These are phyloP conservation scores for Leonotis leonurus DNA, from an alignment of 257 asterid species.

Conservation along the genomic window DNA sequence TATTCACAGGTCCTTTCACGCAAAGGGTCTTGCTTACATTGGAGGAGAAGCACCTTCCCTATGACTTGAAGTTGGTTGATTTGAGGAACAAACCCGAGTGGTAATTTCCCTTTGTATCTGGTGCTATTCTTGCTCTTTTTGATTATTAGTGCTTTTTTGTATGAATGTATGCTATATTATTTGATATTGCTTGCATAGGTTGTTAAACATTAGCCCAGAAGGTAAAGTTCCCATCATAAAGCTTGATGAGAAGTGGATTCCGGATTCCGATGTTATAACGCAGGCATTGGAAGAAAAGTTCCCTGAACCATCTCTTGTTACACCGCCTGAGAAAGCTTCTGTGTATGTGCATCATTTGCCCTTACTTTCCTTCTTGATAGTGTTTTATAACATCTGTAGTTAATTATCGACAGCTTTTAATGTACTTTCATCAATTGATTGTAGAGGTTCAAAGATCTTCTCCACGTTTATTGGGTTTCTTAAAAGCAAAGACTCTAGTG, in stretches of 20 bases:
- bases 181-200: constrained; percentile 32
- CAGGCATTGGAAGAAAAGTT: constrained; percentile 80
- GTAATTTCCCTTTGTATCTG: constrained; percentile 24
- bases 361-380: not conserved
- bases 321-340: constrained; percentile 81
- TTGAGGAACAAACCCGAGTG: constrained; percentile 83
- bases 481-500: constrained; percentile 82
- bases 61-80: constrained; percentile 74
- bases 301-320: constrained; percentile 72
- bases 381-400: not conserved
- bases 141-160: not conserved
- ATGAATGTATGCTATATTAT: not conserved
- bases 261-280: constrained; percentile 91
- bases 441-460: constrained; percentile 89
- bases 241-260: constrained; percentile 87
- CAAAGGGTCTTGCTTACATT: constrained; percentile 84
- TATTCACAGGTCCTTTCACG: constrained; percentile 71
- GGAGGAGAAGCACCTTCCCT: constrained; percentile 84
- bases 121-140: not conserved
- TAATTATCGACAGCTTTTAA: not conserved
- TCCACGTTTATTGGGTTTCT: constrained; percentile 79
- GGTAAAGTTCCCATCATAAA: constrained; percentile 86
- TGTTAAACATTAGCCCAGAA: constrained; percentile 65
- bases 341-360: constrained; percentile 39
- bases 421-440: constrained; percentile 12